phyloP scores from a whole-genome alignment of 2,329 filamentous ascomycete species.

The Simplicillium aogashimaense region DNA sequence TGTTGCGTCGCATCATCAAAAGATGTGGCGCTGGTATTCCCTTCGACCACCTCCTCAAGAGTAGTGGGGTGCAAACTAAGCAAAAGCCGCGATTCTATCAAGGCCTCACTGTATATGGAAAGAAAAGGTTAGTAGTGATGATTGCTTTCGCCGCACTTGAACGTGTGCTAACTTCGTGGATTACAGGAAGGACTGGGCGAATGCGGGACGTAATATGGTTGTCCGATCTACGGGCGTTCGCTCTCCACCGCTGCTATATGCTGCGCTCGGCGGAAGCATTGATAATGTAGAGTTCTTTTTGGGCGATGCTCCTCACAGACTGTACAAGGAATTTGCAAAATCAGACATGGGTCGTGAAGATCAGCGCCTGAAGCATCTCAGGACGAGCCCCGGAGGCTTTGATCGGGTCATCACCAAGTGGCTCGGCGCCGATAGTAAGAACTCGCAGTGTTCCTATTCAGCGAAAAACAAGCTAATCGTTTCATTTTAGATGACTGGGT shows the following conservation, averaged over 20 bases:
- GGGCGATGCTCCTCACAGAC: slow-evolving; percentile 55
- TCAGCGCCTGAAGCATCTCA: slow-evolving; percentile 50
- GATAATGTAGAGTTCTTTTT: slow-evolving; percentile 69
- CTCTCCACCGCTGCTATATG: slow-evolving; percentile 50
- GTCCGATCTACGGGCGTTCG: slow-evolving; percentile 27
- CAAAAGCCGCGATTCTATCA: slow-evolving; percentile 65
- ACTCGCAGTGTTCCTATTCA: slow-evolving; percentile 2
- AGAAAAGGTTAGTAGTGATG: slow-evolving; percentile 43
- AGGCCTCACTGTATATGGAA: slow-evolving; percentile 65
- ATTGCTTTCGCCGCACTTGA: neutral
- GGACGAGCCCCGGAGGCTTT: slow-evolving; percentile 49
- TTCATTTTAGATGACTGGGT: slow-evolving; percentile 42
- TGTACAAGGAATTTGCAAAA: slow-evolving; percentile 58
- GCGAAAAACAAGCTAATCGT: slow-evolving; percentile 11
- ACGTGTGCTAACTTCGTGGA: neutral
- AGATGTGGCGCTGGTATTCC: slow-evolving; percentile 59
- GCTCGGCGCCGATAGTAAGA: slow-evolving; percentile 50
- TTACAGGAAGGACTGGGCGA: slow-evolving; percentile 57
- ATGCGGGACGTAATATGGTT: slow-evolving; percentile 41
- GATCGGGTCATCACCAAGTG: slow-evolving; percentile 53
- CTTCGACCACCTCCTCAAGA: slow-evolving; percentile 54
- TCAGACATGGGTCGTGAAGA: slow-evolving; percentile 52
- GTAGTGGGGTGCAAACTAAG: slow-evolving; percentile 51
- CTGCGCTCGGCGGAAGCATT: slow-evolving; percentile 47
- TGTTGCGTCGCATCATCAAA: slow-evolving; percentile 56